Percentiles rank a stretch among this genome's conserved stretches.
Evolutionary conservation across 1,284 basidiomycete species (phyloP).

Genomic region (Ustilago crameri): DNA sequence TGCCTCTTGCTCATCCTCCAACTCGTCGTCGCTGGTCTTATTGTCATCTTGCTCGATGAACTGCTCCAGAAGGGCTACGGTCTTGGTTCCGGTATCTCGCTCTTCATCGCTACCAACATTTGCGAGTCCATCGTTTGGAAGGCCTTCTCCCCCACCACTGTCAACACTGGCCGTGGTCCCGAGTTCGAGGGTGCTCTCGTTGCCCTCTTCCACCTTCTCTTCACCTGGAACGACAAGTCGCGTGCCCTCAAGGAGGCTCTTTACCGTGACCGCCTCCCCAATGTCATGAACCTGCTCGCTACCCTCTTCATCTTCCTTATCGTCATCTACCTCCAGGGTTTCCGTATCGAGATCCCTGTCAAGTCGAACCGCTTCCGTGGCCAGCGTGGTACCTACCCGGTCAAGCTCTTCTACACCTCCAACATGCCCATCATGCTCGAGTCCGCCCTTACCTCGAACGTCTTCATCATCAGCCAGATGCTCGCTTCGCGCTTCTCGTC

Average conservation of each 20-base stretch:
- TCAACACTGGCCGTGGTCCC: constrained; percentile 97
- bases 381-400: constrained; percentile 91
- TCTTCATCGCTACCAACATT: constrained; percentile 99
- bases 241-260: constrained; percentile 97
- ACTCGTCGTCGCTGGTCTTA: constrained; percentile 89
- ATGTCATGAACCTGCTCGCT: constrained; percentile 96
- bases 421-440: constrained; percentile 99
- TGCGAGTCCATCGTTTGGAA: constrained; percentile 99
- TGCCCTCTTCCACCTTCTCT: constrained; percentile 94
- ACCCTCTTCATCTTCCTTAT: constrained; percentile 90
- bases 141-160: constrained; percentile 95
- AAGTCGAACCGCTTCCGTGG: constrained; percentile 96
- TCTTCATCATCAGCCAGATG: constrained; percentile 98
- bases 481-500: constrained; percentile 84
- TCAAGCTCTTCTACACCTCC: constrained; percentile 98
- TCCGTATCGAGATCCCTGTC: constrained; percentile 98
- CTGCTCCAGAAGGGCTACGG: constrained; percentile 99
- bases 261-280: constrained; percentile 95
- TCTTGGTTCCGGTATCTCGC: constrained; percentile 96
- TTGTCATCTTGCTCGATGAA: constrained; percentile 97
- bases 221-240: constrained; percentile 98
- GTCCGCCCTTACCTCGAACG: constrained; percentile 89
- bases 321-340: constrained; percentile 98
- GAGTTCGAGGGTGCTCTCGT: constrained; percentile 98
- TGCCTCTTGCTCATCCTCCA: constrained; percentile 94